Base-by-base conservation (phyloP, 192 early-diverging fungal species). In the Entomortierella parvispora region DNA sequence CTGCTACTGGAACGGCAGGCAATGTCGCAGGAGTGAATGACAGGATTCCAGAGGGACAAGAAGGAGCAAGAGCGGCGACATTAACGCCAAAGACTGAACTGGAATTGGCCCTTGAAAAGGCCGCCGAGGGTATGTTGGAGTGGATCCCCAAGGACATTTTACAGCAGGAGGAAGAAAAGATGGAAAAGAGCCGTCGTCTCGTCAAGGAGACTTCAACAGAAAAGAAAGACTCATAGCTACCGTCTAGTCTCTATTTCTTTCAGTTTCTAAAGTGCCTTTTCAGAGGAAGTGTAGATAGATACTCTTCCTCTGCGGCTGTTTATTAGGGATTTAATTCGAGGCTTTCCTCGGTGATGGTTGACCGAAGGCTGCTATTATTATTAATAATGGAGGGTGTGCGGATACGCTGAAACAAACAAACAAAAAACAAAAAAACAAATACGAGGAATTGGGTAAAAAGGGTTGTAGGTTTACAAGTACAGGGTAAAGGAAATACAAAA, bases 91-190 rank as follows among this genome's bases (percentile, higher is more conserved):
- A 53, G 52, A 72, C 81, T 2, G 71, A 83, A 40, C 52, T 82
- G 11, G 82, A 83, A 28, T 37, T 78, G 37, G 58, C 77, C 3
- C 53, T 80, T 17, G 60, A 79, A 31, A 77, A 86, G 44, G 63
- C 71, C 15, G 44, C 65, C 10, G 83, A 70, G 43, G 71, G 82
- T 22, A 70, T 86, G 59, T 60, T 86, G 65, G 85, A 88, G 59
- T 88, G 82, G 83, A 42, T 88, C 31, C 86, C 86, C 17, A 71
- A 79, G 31, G 83, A 85, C 8, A 64, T 88, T 42, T 62, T 76
- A 6, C 64, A 83, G 34, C 64, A 83, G 28, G 85, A 86, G 45
- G 77, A 79, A 20, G 44, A 71, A 20, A 79, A 81, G 37, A 76
- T 78, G 46, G 66, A 58, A 9, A 69, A 77, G 33, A 65, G 68